Base-by-base conservation (phyloP, 148 eudicot genomes). In the Pouteria glomerata region DNA sequence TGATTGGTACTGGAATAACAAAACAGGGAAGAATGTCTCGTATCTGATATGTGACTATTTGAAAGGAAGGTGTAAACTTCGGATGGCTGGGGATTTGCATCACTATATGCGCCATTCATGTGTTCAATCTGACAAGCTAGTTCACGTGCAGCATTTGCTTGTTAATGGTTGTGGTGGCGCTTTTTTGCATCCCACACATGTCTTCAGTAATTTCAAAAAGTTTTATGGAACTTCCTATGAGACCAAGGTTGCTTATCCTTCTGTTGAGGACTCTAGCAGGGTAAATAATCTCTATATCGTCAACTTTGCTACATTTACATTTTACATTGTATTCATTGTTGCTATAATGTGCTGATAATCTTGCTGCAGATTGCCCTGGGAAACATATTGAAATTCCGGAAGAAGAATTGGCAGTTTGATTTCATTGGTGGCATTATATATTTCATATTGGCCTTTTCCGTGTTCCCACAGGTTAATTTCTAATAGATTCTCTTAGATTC, bases 361-460 rank as follows among this genome's bases (percentile, higher is more conserved):
- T 23, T 23, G 68, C 51, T 76, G 74, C 93, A 95, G 99, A 96
- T 96, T 84, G 99, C 99, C 74, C 74, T 96, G 82, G 97, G 97
- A 56, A 96, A 96, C 74, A 96, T 96, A 77, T 76, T 92, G 86
- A 96, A 96, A 78, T 96, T 96, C 73, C 84, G 99, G 56, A 96
- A 96, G 88, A 96, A 96, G 80, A 96, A 96, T 73, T 96, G 99
- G 99, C 99, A 96, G 74, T 96, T 96, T 77, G 99, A 96, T 75
- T 83, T 88, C 63, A 92, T 96, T 77, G 99, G 99, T 44, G 99
- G 99, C 72, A 83, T 96, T 60, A 92, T 96, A 81, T 96, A 96
- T 81, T 96, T 96, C 59, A 74, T 92, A 50, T 76, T 96, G 57
- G 94, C 94, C 41, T 92, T 90, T 79, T 96, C 99, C 69, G 87